Base-by-base conservation (phyloP, 495 filamentous ascomycete species). In the Aspergillus nanangensis region DNA sequence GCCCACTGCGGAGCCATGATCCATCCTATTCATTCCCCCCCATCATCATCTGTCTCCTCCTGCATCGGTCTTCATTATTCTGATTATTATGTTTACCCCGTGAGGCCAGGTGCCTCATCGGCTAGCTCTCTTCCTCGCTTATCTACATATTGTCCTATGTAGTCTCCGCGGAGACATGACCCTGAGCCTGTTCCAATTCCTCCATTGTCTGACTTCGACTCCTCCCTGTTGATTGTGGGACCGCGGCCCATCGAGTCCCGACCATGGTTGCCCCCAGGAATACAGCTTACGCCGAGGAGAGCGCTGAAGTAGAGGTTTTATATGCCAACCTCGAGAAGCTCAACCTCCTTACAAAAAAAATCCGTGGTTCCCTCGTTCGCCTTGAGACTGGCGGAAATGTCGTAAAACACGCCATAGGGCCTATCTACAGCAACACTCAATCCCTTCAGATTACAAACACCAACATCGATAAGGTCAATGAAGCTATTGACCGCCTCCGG, bases 371-470 rank as follows among this genome's bases (percentile, higher is more conserved):
- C 21, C 75, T 96, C 41, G 81, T 82, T 23, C 80, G 92, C 54
- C 70, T 99, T 10, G 88, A 96, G 51, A 82, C 83, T 23, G 90
- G 86, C 38, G 93, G 90, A 15, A 88, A 89, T 60, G 89, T 83
- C 38, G 90, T 97, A 13, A 84, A 91, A 47, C 85, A 95, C 48
- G 89, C 94, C 8, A 89, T 95, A 38, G 88, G 90, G 1, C 94
- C 94, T 8, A 84, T 97, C 21, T 90, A 90, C 62, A 90, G 87
- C 56, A 94, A 95, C 60, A 97, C 94, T 2, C 86, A 88, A 64
- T 83, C 79, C 29, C 78, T 96, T 4, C 94, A 96, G 61, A 77
- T 80, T 18, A 80, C 90, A 31, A 90, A 87, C 43, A 82, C 75
- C 50, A 96, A 97, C 59, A 90, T 99, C 57, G 91, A 96, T 55